Base-by-base conservation (phyloP, 768 basidiomycete species). In the Asterophora parasitica region DNA sequence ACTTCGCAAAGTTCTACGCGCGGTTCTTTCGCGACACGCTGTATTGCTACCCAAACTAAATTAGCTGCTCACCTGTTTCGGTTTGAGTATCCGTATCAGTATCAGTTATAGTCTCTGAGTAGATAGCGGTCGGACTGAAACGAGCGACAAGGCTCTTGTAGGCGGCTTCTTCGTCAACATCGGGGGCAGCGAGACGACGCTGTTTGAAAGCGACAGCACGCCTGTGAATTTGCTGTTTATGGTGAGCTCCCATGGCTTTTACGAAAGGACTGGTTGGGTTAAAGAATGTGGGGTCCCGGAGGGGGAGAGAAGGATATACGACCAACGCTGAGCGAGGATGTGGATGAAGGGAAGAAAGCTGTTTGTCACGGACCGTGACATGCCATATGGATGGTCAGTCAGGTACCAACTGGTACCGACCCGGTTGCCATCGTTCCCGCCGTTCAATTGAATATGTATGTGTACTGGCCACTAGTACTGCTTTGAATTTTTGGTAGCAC, bases 251-350 rank as follows among this genome's bases (percentile, higher is more conserved):
- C 56, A 55, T 56, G 15, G 42, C 41, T 41, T 43, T 49, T 15
- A 38, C 31, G 46, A 46, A 60, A 58, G 12, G 58, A 60, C 37
- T 40, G 58, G 32, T 20, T 2, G 28, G 13, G 42, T 20, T 57
- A 60, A 59, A 49, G 58, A 60, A 38, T 49, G 58, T 60, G 48
- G n/a, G 39, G 56, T 54, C 56, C 58, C 54, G 17, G 16, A 50
- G 48, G 54, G 23, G 23, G 23, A 6, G n/a, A n/a, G 50, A 26
- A 27, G 15, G 30, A 23, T 31, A 40, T 26, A 46, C 27, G 49
- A 41, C 15, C 13, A 26, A 37, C 37, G 42, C 12, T 37, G 27
- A 44, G 17, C 34, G 38, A 26, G 12, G 23, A n/a, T n/a, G 35
- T n/a, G 20, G 41, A 26, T 28, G 28, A 20, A 38, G 31, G 39